phyloP scores from a whole-genome alignment of 129 eudicot species.

The Centella asiatica region DNA sequence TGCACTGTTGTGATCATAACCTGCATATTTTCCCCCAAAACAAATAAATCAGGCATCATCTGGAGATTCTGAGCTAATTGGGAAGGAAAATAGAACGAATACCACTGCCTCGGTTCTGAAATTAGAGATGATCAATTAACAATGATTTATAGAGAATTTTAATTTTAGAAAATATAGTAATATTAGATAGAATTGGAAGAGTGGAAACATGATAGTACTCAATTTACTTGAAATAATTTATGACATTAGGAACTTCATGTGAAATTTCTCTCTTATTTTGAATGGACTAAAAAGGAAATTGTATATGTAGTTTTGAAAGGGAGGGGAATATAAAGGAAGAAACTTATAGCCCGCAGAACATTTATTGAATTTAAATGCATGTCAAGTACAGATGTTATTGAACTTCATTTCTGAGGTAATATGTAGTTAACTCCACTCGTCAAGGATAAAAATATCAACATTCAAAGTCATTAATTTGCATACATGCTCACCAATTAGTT shows the following conservation, averaged over 20 bases:
- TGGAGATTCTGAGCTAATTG: not conserved
- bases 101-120: no score
- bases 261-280: no score
- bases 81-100: not conserved
- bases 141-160: no score
- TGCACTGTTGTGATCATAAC: conserved; percentile 81
- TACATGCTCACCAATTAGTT: conserved; percentile 73
- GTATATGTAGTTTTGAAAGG: no score
- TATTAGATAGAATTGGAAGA: no score
- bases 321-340: not conserved
- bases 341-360: not conserved
- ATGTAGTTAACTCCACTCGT: not conserved
- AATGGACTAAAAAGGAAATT: no score
- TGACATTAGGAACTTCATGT: no score
- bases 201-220: no score
- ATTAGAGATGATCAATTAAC: no score
- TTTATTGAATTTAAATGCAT: not conserved
- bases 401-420: not conserved
- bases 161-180: no score
- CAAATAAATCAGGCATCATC: not conserved
- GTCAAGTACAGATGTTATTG: not conserved
- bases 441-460: not conserved
- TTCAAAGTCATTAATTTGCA: not conserved
- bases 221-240: no score
- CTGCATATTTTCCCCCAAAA: conserved; percentile 32